These are phyloP conservation scores for Takashimella koratensis DNA, from an alignment of 1,284 basidiomycete species.

Conservation along the genomic window DNA sequence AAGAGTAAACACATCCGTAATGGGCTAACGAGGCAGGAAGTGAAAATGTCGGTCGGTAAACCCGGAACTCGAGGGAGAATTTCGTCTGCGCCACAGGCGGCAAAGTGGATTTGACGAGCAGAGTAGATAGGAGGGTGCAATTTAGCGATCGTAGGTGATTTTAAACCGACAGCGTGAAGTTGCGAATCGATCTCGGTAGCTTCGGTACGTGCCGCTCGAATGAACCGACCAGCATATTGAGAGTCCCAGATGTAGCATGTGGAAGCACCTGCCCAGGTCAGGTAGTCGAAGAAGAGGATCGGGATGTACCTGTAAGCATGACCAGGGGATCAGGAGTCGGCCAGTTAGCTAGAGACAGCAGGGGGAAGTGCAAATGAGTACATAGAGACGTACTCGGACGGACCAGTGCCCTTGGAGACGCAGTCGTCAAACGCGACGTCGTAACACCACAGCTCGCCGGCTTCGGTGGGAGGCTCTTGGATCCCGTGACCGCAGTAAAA, in stretches of 20 bases:
- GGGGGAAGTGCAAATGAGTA: background rate
- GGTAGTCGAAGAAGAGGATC: slow-evolving; percentile 34
- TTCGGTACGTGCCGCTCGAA: slow-evolving; percentile 27
- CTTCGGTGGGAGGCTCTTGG: slow-evolving; percentile 40
- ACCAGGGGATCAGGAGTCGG: too few relatives aligned
- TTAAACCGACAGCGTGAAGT: slow-evolving; percentile 21
- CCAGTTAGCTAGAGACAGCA: background rate
- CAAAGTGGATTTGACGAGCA: slow-evolving; percentile 35
- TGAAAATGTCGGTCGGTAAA: slow-evolving; percentile 38
- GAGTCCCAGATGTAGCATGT: slow-evolving; percentile 41
- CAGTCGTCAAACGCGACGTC: slow-evolving; percentile 36
- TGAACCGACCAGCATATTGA: slow-evolving; percentile 32
- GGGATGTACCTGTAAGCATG: slow-evolving; percentile 42
- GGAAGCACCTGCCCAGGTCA: slow-evolving; percentile 36
- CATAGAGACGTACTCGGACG: slow-evolving; percentile 29
- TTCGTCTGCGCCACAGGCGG: slow-evolving; percentile 33
- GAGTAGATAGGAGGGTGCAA: slow-evolving; percentile 32
- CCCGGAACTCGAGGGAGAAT: slow-evolving; percentile 24
- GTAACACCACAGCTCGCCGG: slow-evolving; percentile 42
- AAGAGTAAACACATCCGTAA: slow-evolving; percentile 27
- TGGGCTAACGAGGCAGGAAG: slow-evolving; percentile 32
- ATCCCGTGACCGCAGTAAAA: slow-evolving; percentile 38
- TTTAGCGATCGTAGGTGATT: slow-evolving; percentile 24
- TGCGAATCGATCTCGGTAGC: slow-evolving; percentile 39
- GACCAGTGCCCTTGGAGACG: slow-evolving; percentile 24